Evolutionary conservation across 371 early-diverging fungal species (phyloP), one percentile per base, ranked within the genome.

Genomic region (Mucor lusitanicus): DNA sequence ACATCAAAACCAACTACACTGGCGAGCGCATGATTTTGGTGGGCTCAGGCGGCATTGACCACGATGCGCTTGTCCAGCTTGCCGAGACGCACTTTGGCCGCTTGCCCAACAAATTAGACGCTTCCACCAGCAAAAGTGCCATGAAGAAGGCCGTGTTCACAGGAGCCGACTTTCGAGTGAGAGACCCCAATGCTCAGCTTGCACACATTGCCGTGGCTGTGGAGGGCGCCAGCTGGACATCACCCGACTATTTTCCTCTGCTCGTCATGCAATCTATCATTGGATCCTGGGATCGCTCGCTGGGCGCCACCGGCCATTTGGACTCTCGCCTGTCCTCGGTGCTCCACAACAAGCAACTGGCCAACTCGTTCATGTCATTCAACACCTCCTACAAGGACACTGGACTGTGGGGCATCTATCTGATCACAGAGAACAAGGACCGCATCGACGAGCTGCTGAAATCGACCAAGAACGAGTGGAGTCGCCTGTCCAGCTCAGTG

Each of bases 311-410:
- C 42, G 87, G 89, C 62, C 92, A 95, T 78, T 75, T 93, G 65
- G 90, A 90, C 57, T 96, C 97, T 46, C 87, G 92, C 53, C 85
- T 99, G 55, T 94, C 97, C 46, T 88, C 91, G 66, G 83, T 92
- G 17, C 85, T 97, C 55, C 76, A 88, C 78, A 85, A 95, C 80
- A 77, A 92, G 82, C 84, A 92, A 72, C 87, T 99, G 33, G 98
- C 97, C 77, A 96, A 96, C 83, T 95, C 96, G 30, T 98, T 95
- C 91, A 95, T 93, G 93, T 90, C 97, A 53, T 99, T 99, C 89
- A 96, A 97, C 88, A 96, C 97, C 25, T 92, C 97, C 12, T 98
- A 99, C 90, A 91, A 93, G 59, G 98, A 99, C 79, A 97, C 97
- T n/a, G 98, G 98, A 55, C 86, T 99, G 57, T 99, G 95, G 87